Evolutionary conservation across 140 eudicot species (phyloP), one percentile per base, ranked within the genome.

Genomic region (Eryngium alpinum): DNA sequence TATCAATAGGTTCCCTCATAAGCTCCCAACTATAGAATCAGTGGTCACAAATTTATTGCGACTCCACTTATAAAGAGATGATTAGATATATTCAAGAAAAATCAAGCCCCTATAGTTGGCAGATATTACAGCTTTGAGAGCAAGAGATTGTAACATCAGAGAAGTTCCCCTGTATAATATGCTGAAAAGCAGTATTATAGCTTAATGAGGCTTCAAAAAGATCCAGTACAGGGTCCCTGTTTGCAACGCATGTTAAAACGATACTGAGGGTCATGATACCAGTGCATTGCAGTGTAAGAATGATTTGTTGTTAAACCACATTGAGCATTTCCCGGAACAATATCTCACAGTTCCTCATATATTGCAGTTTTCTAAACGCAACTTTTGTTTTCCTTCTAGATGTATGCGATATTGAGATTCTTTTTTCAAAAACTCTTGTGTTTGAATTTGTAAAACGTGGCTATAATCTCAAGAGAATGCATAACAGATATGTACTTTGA

Each of bases 401-500:
- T n/a, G n/a, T n/a, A n/a, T n/a, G n/a, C n/a, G n/a, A n/a, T n/a
- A n/a, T n/a, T n/a, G n/a, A n/a, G n/a, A n/a, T n/a, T n/a, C n/a
- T n/a, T n/a, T n/a, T n/a, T n/a, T n/a, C 15, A 19, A 65, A 38
- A 38, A 53, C 5, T 83, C 88, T 78, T 81, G 72, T 38, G 78
- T 83, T 57, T 46, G 34, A 85, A 53, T 81, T 87, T 83, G 82
- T 74, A 84, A 91, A 38, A 2, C 46, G 75, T 38, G 50, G 84
- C 81, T 89, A 90, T 88, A 84, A 75, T 83, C 87, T 87, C 83
- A 51, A 89, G 76, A 81, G 85, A 87, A 86, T 81, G 88, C 88
- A 90, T 85, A 90, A 85, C 86, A 82, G 81, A 82, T 90, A 92
- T 95, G 89, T 80, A 87, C 89, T 84, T 86, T 83, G 91, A 90